Conservation (phyloP, 2,329 filamentous ascomycete genomes). For the Aplosporella prunicola region DNA sequence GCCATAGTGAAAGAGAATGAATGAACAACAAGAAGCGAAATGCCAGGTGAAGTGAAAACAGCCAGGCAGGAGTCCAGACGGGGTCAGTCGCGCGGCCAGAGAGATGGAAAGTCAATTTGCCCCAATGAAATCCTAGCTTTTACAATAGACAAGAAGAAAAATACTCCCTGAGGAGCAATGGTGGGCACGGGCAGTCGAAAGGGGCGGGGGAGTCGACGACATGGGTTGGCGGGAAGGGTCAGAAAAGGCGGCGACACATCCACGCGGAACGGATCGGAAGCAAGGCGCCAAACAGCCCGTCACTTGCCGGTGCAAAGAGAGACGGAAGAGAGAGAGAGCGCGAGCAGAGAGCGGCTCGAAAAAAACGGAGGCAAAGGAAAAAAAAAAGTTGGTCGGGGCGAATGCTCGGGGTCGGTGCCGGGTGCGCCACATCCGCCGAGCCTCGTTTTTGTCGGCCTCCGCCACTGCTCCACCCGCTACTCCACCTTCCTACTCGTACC, state of each 20-base stretch:
- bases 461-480: neutral
- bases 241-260: neutral
- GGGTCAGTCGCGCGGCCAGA: neutral
- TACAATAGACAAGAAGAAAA: slow-evolving; percentile 9
- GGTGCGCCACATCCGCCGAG: slow-evolving; percentile 6
- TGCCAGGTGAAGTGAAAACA: neutral
- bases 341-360: neutral
- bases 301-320: neutral
- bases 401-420: slow-evolving; percentile 1
- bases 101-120: neutral
- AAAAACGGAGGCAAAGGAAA: neutral
- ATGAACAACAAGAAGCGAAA: neutral
- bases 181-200: slow-evolving; percentile 2
- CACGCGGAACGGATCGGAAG: neutral
- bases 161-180: slow-evolving; percentile 1
- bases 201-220: slow-evolving; percentile 1
- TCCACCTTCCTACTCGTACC: neutral
- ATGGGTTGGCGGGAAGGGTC: neutral
- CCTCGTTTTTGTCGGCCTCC: too few relatives aligned
- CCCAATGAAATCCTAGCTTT: neutral
- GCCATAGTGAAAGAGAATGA: slow-evolving; percentile 4
- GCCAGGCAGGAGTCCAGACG: neutral
- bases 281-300: neutral
- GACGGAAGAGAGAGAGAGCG: neutral
- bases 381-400: slow-evolving; percentile 1